Percentiles rank a stretch among this genome's conserved stretches.
These are phyloP conservation scores for Tubosaeta sp. DNA, from an alignment of 768 basidiomycete species.

Conservation along the genomic window DNA sequence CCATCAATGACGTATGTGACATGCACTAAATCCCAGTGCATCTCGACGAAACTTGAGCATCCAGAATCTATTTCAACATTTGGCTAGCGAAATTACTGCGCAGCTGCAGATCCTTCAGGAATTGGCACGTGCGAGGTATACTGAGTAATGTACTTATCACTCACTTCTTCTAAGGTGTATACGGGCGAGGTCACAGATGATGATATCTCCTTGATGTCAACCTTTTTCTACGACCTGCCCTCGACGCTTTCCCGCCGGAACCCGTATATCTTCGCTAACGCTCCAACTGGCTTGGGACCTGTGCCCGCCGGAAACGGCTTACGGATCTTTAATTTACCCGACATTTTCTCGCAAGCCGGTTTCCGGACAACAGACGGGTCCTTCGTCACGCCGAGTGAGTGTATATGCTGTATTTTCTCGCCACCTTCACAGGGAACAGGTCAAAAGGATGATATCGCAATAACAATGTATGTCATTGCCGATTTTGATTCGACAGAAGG, in stretches of 20 bases:
- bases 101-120: slow-evolving; percentile 73
- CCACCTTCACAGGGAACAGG: slow-evolving; percentile 12
- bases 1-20: slow-evolving; percentile 59
- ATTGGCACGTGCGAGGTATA: slow-evolving; percentile 41
- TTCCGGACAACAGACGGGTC: slow-evolving; percentile 39
- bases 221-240: slow-evolving; percentile 90
- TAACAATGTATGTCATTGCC: slow-evolving; percentile 64
- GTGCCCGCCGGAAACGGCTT: slow-evolving; percentile 5
- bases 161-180: slow-evolving; percentile 45
- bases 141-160: background rate
- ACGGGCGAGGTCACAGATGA: slow-evolving; percentile 52
- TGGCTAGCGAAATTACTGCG: slow-evolving; percentile 41
- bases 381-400: slow-evolving; percentile 65
- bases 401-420: background rate
- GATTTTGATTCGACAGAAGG: slow-evolving; percentile 71
- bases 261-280: slow-evolving; percentile 60
- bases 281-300: slow-evolving; percentile 28
- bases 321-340: slow-evolving; percentile 29
- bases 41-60: background rate
- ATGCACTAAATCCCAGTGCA: no score
- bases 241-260: slow-evolving; percentile 69
- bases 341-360: slow-evolving; percentile 29
- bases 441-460: slow-evolving; percentile 22
- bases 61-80: slow-evolving; percentile 25
- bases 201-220: slow-evolving; percentile 47